Percentiles rank a stretch among this genome's conserved stretches.
These are phyloP conservation scores for Hygrophila difformis DNA, from an alignment of 257 asterid genomes.

Conservation along the genomic window DNA sequence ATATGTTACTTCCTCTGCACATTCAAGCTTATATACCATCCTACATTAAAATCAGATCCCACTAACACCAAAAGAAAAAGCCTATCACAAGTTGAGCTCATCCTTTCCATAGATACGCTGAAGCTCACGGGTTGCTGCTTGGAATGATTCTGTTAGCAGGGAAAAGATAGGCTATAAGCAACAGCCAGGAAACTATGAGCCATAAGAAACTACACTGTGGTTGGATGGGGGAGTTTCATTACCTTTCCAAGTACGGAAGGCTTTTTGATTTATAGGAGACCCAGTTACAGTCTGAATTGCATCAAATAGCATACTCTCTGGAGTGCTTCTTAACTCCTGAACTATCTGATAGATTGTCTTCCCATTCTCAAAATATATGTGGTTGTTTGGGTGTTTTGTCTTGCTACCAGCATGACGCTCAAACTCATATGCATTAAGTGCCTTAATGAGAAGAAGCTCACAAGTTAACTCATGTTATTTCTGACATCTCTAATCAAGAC, in stretches of 20 bases:
- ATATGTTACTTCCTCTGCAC: slow-evolving; percentile 17
- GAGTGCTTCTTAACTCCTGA: slow-evolving; percentile 85
- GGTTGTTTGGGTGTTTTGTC: slow-evolving; percentile 94
- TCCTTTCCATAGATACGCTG: slow-evolving; percentile 90
- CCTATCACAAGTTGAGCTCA: slow-evolving; percentile 48
- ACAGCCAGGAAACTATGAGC: slow-evolving; percentile 13
- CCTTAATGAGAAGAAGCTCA: slow-evolving; percentile 29
- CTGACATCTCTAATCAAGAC: no score
- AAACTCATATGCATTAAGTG: slow-evolving; percentile 82
- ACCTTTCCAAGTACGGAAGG: slow-evolving; percentile 97
- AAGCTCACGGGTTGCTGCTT: slow-evolving; percentile 95
- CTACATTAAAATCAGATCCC: slow-evolving; percentile 14
- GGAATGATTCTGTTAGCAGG: slow-evolving; percentile 82
- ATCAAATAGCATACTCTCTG: slow-evolving; percentile 64
- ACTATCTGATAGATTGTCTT: slow-evolving; percentile 89
- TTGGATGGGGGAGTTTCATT: slow-evolving; percentile 6
- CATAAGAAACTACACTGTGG: not conserved
- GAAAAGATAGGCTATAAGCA: no score
- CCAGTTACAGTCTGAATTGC: slow-evolving; percentile 82
- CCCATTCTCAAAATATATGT: slow-evolving; percentile 83
- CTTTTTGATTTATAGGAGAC: slow-evolving; percentile 85
- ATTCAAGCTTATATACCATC: slow-evolving; percentile 11
- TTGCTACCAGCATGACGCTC: slow-evolving; percentile 93
- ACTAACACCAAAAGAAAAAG: not conserved
- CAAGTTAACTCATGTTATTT: no score